These are phyloP conservation scores for Penicillium maclennaniae DNA, from an alignment of 495 filamentous ascomycete genomes.

Conservation along the genomic window DNA sequence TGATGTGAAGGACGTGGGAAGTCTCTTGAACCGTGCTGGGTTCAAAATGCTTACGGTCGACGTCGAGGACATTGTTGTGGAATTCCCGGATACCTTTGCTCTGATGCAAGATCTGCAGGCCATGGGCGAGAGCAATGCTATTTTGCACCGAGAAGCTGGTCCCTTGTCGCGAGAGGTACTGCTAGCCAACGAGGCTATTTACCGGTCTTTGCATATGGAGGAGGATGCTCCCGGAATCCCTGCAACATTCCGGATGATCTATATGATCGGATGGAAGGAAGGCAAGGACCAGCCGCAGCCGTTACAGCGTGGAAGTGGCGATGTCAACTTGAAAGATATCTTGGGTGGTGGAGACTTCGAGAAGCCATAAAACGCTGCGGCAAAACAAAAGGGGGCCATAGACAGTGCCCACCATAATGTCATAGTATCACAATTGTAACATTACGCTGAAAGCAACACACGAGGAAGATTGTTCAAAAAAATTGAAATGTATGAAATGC, in stretches of 20 bases:
- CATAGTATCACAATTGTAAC: slow-evolving; percentile 31
- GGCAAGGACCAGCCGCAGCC: slow-evolving; percentile 73
- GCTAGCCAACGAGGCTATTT: slow-evolving; percentile 84
- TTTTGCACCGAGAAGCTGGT: slow-evolving; percentile 72
- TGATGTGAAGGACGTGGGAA: slow-evolving; percentile 88
- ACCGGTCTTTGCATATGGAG: slow-evolving; percentile 72
- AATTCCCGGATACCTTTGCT: slow-evolving; percentile 88
- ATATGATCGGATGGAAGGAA: slow-evolving; percentile 99
- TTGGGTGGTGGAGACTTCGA: slow-evolving; percentile 58
- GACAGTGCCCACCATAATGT: slow-evolving; percentile 15
- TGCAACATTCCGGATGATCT: slow-evolving; percentile 89
- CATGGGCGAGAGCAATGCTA: slow-evolving; percentile 91
- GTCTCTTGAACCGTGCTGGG: slow-evolving; percentile 77
- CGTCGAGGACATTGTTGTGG: slow-evolving; percentile 93
- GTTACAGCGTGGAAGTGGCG: slow-evolving; percentile 73
- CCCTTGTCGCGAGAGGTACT: slow-evolving; percentile 77
- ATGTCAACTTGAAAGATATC: slow-evolving; percentile 78
- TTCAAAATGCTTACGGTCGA: slow-evolving; percentile 97
- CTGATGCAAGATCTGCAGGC: slow-evolving; percentile 90
- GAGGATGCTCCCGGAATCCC: slow-evolving; percentile 68
- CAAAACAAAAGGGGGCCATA: slow-evolving; percentile 5
- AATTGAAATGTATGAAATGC: slow-evolving; percentile 22
- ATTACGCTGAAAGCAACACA: slow-evolving; percentile 26
- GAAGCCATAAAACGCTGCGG: slow-evolving; percentile 22
- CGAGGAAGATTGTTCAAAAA: slow-evolving; percentile 11